Base-by-base conservation (phyloP, 352 stramenopile species). In the Phytopythium vexans region DNA sequence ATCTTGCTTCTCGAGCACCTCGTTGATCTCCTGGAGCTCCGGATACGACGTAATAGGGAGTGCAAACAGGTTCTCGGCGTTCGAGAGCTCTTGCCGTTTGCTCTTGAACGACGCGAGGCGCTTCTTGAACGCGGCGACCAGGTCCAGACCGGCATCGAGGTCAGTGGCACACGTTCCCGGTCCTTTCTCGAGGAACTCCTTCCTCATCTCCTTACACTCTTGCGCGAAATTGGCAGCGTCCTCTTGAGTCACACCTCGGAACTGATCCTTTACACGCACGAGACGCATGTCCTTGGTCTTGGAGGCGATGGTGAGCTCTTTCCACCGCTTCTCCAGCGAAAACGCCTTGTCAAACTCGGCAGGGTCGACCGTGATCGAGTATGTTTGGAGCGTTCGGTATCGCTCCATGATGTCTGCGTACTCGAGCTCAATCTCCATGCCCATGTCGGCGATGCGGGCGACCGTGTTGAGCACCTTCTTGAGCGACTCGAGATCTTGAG, bases 391-490 rank as follows among this genome's bases (percentile, higher is more conserved):
- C 4, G 89, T 97, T 0, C 83, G 76, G 38, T 97, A 98, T 5
- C 93, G 63, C 62, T 98, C 94, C 36, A 88, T 95, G 37, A 98
- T 92, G 52, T 98, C 94, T 1, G 74, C 63, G 49, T 97, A 97
- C 41, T 93, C 89, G 4, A 98, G 82, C 66, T 98, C 95, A 58
- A 98, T 90, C 55, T 97, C 93, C 91, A 98, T 97, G 43, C 74
- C 89, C 81, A 87, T 84, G 40, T 91, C 75, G 1, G 60, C 69
- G 32, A 98, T 90, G 8, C 65, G 73, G 0, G 83, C 76, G n/a
- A 98, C 91, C 0, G 86, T 91, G 49, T 97, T 96, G 0, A 98
- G 71, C 7, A 98, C 82, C 52, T 93, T 94, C 62, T 98, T 98
- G 3, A 98, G 77, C n/a, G 85, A 90, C 12, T 96, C 89, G 2